Base-by-base conservation (phyloP, 768 basidiomycete species). In the Tephrocybe sp. region DNA sequence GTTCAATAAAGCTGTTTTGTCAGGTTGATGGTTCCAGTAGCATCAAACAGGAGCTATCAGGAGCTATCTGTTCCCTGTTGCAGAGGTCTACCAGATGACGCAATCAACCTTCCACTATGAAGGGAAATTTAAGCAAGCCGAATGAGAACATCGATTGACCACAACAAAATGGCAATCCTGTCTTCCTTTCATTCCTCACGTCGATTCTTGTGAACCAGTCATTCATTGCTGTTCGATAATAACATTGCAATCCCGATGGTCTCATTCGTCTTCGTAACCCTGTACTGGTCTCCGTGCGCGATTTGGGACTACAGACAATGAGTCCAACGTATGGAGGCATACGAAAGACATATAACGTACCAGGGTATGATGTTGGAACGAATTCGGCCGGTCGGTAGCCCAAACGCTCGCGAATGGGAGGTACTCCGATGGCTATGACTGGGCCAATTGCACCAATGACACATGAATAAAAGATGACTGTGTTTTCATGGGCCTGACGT, bases 401-500 rank as follows among this genome's bases (percentile, higher is more conserved):
- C 61, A 89, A 69, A n/a, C 73, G 72, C 61, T 80, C 72, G 50
- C 90, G 86, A 56, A 94, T 77, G 17, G 91, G 88, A n/a, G 93
- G 93, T 15, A 94, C 77, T 36, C 75, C 72, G 37, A 90, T 58
- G 37, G 85, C 85, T 68, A 93, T 71, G 21, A 86, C 72, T 10
- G 93, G 93, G 1, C 93, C 93, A 60, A 84, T 77, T 50, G 74
- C 60, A 46, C 92, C 93, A 50, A 96, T 71, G 42, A 85, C 68
- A 65, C 85, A 77, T 10, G 93, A 93, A 71, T 85, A 96, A 76
- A 94, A 94, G 67, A 94, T 81, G 67, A 92, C 89, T 24, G 93
- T 93, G 62, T 81, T 83, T 70, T 96, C 93, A 71, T 96, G 93
- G 32, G 93, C 91, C 60, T 86, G 83, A 41, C 88, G 83, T 92